A percentile compares a stretch with the other conserved stretches of the same genome.
phyloP scores from a whole-genome alignment of 805 yeast species.

The Yamadazyma philogaea region DNA sequence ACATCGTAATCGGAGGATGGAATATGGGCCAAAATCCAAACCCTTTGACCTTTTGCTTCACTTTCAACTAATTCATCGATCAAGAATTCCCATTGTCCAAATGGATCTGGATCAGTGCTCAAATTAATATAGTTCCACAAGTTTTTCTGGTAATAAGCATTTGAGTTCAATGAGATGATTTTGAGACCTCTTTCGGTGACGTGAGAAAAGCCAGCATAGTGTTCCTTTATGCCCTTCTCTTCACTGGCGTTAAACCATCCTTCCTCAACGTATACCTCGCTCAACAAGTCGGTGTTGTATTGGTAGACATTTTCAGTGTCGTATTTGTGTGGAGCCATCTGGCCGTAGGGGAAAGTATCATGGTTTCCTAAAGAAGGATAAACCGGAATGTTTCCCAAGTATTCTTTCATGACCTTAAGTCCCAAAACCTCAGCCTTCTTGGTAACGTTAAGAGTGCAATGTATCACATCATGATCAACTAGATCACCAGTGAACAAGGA shows the following conservation, averaged over 20 bases:
- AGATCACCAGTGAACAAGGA: slow-evolving; percentile 71
- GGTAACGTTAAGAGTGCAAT: slow-evolving; percentile 57
- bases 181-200: slow-evolving; percentile 55
- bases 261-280: slow-evolving; percentile 34
- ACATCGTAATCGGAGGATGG: slow-evolving; percentile 56
- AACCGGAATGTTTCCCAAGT: slow-evolving; percentile 51
- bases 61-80: slow-evolving; percentile 60
- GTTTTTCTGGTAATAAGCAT: slow-evolving; percentile 64
- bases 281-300: slow-evolving; percentile 38
- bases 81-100: slow-evolving; percentile 61
- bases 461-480: slow-evolving; percentile 61
- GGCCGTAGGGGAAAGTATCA: slow-evolving; percentile 71
- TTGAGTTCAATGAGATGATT: slow-evolving; percentile 62
- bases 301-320: slow-evolving; percentile 29
- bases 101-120: slow-evolving; percentile 53
- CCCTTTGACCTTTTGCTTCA: slow-evolving; percentile 57
- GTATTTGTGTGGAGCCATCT: slow-evolving; percentile 49
- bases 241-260: slow-evolving; percentile 34
- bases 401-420: slow-evolving; percentile 56
- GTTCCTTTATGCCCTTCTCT: slow-evolving; percentile 32
- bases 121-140: slow-evolving; percentile 47
- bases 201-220: slow-evolving; percentile 61
- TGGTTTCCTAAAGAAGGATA: slow-evolving; percentile 68
- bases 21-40: slow-evolving; percentile 72
- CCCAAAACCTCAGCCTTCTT: slow-evolving; percentile 70